phyloP scores from a whole-genome alignment of 2,329 filamentous ascomycete species.

The Bertia moriformis region DNA sequence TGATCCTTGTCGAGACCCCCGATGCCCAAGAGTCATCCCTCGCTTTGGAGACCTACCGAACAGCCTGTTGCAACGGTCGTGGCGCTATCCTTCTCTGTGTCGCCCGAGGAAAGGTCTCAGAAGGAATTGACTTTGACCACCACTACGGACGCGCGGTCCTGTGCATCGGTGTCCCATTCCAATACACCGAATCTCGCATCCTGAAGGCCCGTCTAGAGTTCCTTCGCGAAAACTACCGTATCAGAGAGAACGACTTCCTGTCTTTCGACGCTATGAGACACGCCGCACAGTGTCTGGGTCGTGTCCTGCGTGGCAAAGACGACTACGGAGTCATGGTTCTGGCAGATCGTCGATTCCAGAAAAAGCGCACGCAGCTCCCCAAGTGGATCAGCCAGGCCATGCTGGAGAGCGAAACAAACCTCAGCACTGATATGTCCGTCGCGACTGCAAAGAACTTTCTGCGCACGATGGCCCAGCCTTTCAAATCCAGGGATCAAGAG shows the following conservation, averaged over 20 bases:
- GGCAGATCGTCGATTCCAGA: conserved; percentile 82
- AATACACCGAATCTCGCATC: conserved; percentile 96
- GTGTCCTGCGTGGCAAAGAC: conserved; percentile 88
- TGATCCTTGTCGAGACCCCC: conserved; percentile 93
- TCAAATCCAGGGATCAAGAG: conserved; percentile 69
- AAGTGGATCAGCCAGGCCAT: conserved; percentile 94
- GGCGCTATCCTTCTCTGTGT: conserved; percentile 89
- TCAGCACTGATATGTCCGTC: conserved; percentile 91
- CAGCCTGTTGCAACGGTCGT: conserved; percentile 90
- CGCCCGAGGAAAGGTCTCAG: conserved; percentile 88
- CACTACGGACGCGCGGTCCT: conserved; percentile 93
- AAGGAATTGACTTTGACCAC: conserved; percentile 98
- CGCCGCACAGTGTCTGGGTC: conserved; percentile 86
- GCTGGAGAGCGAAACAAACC: conserved; percentile 69
- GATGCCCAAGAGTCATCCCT: conserved; percentile 94
- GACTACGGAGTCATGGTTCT: conserved; percentile 99
- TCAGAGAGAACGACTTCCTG: conserved; percentile 90
- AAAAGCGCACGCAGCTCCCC: conserved; percentile 77
- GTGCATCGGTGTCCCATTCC: conserved; percentile 93
- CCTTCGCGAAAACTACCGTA: conserved; percentile 89
- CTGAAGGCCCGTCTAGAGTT: conserved; percentile 92
- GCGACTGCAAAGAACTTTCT: conserved; percentile 80
- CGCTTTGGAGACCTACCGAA: conserved; percentile 89
- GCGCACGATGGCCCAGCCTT: conserved; percentile 81
- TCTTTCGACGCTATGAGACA: conserved; percentile 99